Evolutionary conservation across 257 asterid genomes (phyloP).

Genomic region (Salvia hispanica): DNA sequence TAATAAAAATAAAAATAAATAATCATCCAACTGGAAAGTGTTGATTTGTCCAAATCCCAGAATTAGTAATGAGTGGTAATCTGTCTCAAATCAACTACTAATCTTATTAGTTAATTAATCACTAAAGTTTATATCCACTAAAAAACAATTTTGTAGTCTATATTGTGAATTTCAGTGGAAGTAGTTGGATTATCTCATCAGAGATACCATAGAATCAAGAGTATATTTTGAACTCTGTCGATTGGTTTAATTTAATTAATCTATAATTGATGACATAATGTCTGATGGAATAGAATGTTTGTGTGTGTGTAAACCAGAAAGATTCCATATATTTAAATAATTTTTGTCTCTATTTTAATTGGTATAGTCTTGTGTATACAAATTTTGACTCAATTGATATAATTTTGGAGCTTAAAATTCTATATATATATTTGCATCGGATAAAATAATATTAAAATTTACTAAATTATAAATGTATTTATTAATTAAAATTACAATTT

Average conservation of each 20-base stretch:
- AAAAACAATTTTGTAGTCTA: conserved; percentile 16
- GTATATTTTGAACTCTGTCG: not conserved
- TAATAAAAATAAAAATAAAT: not conserved
- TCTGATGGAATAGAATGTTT: not conserved
- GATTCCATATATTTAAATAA: too few relatives aligned
- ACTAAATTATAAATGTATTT: too few relatives aligned
- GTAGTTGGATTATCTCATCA: conserved; percentile 11
- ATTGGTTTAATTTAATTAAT: not conserved
- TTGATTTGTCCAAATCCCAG: conserved; percentile 35
- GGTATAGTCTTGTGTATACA: too few relatives aligned
- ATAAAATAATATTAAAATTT: too few relatives aligned
- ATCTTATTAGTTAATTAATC: not conserved
- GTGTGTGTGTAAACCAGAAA: too few relatives aligned
- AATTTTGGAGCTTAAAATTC: too few relatives aligned
- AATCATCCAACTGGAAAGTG: conserved; percentile 40
- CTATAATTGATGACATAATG: not conserved
- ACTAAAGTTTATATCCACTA: not conserved
- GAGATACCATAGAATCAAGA: conserved; percentile 20
- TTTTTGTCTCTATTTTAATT: too few relatives aligned
- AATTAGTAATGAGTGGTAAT: conserved; percentile 23
- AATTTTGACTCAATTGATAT: too few relatives aligned
- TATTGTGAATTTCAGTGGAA: conserved; percentile 12
- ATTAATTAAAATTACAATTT: too few relatives aligned
- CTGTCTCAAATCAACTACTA: conserved; percentile 22
- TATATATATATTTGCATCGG: too few relatives aligned